A percentile compares a stretch with the other conserved stretches of the same genome.
Conservation (phyloP, 1,139 yeast genomes). For the Yamadazyma oceani region DNA sequence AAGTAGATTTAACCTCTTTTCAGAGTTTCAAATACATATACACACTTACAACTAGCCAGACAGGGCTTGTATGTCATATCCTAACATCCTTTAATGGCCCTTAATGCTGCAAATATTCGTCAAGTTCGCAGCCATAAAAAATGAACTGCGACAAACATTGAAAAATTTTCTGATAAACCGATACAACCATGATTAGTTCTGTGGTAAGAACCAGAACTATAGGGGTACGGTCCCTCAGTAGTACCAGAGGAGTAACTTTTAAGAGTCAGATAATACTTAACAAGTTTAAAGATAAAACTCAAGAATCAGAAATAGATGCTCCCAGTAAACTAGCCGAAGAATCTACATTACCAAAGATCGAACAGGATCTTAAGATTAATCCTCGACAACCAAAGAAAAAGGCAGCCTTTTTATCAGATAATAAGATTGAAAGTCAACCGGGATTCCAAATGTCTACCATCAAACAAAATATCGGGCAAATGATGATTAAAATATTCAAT, state of each 20-base stretch:
- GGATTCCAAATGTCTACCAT: conserved; percentile 61
- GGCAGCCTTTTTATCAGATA: conserved; percentile 51
- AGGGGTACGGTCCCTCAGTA: conserved; percentile 3
- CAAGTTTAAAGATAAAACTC: conserved; percentile 11
- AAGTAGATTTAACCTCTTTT: too few relatives aligned
- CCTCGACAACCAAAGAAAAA: conserved; percentile 46
- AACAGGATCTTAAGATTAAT: conserved; percentile 38
- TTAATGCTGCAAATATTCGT: too few relatives aligned
- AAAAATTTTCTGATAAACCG: too few relatives aligned
- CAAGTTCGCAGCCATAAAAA: too few relatives aligned
- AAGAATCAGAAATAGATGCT: conserved; percentile 20
- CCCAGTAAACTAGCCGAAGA: conserved; percentile 49
- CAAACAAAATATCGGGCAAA: conserved; percentile 73
- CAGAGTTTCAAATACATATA: too few relatives aligned
- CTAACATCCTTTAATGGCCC: too few relatives aligned
- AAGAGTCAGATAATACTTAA: conserved; percentile 15
- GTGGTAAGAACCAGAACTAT: background rate
- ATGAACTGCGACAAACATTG: too few relatives aligned
- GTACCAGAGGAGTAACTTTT: conserved; percentile 6
- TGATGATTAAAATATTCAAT: conserved; percentile 61
- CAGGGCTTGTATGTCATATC: too few relatives aligned
- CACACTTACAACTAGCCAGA: too few relatives aligned
- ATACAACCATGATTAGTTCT: background rate
- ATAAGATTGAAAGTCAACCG: conserved; percentile 57
- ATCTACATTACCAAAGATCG: conserved; percentile 48